phyloP scores from a whole-genome alignment of 345 rosid genomes.

The Citrus unshiu region DNA sequence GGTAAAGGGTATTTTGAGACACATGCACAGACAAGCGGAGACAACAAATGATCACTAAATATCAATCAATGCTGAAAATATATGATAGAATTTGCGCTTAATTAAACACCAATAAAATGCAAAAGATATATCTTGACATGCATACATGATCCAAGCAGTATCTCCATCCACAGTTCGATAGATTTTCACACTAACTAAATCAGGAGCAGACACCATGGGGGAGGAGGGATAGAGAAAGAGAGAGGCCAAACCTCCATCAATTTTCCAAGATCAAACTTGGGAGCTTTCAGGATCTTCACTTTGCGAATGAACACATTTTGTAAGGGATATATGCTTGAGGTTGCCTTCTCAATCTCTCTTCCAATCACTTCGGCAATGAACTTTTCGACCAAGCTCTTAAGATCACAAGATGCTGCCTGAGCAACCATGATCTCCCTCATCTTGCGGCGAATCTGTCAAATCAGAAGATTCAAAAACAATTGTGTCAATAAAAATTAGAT shows the following conservation, averaged over 20 bases:
- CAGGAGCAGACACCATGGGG: neutral
- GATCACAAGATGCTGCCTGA: conserved; percentile 83
- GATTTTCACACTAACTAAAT: neutral
- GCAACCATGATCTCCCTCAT: conserved; percentile 88
- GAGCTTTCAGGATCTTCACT: conserved; percentile 92
- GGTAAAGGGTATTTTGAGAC: neutral
- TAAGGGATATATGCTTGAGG: conserved; percentile 71
- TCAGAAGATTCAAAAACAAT: neutral
- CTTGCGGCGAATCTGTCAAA: conserved; percentile 69
- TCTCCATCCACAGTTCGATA: neutral
- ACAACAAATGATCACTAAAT: neutral
- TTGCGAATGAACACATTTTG: conserved; percentile 89
- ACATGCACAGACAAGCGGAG: too few relatives aligned
- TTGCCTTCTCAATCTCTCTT: conserved; percentile 85
- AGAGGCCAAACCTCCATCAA: conserved; percentile 66
- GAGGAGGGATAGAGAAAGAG: neutral
- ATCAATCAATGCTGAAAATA: neutral
- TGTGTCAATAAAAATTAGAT: neutral
- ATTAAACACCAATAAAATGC: neutral
- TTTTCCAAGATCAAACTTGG: conserved; percentile 96
- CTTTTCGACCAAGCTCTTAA: conserved; percentile 76
- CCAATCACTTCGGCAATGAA: conserved; percentile 88
- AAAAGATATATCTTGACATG: too few relatives aligned
- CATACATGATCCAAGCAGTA: neutral
- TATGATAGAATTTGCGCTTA: neutral